Percentiles rank a stretch among this genome's conserved stretches.
Conservation (phyloP, 305 asterid genomes). For the Rubia balearica region DNA sequence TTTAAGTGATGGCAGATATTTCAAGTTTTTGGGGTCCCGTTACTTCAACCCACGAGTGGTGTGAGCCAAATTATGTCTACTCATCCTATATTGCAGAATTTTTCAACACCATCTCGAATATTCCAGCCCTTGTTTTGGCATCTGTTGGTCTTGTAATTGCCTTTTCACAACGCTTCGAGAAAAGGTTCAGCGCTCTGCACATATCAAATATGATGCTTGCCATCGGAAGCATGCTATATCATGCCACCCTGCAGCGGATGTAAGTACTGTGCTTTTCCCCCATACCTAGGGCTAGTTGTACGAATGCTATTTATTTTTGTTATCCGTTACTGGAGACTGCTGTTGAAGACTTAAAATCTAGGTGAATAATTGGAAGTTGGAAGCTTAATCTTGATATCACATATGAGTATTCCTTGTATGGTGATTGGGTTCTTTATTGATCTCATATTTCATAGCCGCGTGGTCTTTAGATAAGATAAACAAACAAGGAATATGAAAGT, state of each 20-base stretch:
- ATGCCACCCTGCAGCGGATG: conserved; percentile 63
- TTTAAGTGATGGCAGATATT: conserved; percentile 43
- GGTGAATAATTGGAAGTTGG: neutral
- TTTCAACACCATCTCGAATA: conserved; percentile 74
- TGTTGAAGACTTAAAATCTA: neutral
- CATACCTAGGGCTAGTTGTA: neutral
- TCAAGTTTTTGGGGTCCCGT: conserved; percentile 95
- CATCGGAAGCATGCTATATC: conserved; percentile 79
- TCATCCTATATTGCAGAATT: conserved; percentile 78
- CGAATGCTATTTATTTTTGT: neutral
- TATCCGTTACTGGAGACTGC: neutral
- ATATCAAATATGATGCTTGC: conserved; percentile 76
- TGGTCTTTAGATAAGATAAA: neutral
- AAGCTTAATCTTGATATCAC: neutral
- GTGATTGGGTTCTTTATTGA: conserved; percentile 3
- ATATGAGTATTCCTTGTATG: neutral
- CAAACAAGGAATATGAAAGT: neutral
- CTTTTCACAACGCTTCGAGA: conserved; percentile 68
- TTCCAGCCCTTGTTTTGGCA: conserved; percentile 69
- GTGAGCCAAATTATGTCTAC: conserved; percentile 76
- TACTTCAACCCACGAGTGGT: conserved; percentile 87
- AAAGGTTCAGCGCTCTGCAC: conserved; percentile 83
- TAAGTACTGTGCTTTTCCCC: conserved; percentile 2
- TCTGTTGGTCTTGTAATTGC: conserved; percentile 73
- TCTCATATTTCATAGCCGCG: neutral